Evolutionary conservation across 2,329 filamentous ascomycete genomes (phyloP), one percentile per base, ranked within the genome.

Genomic region (Tolypocladium ophioglossoides): DNA sequence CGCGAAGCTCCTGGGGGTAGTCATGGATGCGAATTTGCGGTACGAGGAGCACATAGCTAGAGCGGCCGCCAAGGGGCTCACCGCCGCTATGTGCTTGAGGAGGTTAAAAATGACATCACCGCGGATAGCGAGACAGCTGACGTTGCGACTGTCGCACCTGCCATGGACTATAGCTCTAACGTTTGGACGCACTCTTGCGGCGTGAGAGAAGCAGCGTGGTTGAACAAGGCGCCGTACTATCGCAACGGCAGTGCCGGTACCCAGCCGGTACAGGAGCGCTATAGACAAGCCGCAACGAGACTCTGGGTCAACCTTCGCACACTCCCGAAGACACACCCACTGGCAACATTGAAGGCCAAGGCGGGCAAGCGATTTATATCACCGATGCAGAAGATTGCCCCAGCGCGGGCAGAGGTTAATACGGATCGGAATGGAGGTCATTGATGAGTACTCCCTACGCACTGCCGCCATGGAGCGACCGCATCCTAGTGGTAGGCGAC

Each of bases 141-240:
- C 30, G 30, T 32, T 32, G 30, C 30, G 30, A 32, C 30, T 32
- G 30, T 32, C 30, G 30, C 30, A 32, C 30, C 30, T 32, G 30
- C 3, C 30, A 32, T 32, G 30, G 30, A 59, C 40, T 60, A 59
- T 22, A 52, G 52, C 34, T 59, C 56, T 20, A 58, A 39, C 20
- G 57, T 58, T 11, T 60, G 52, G 55, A 46, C 35, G 47, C 54
- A 58, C 40, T 34, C 50, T 9, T 52, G 52, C 51, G 46, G 50
- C 7, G 32, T 27, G 24, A 50, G 20, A 38, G 14, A 40, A 52
- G 16, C 40, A 20, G 34, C n/a, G 40, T 52, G 39, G 37, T 11
- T 60, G 14, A 52, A 59, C 37, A 50, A 50, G 53, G 54, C 52
- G 18, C 54, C 50, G 50, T 44, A 59, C 47, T 8, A 48, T 51